Evolutionary conservation across 139 green algal species (phyloP), one percentile per base, ranked within the genome.

Genomic region (Coelastrella sp.): DNA sequence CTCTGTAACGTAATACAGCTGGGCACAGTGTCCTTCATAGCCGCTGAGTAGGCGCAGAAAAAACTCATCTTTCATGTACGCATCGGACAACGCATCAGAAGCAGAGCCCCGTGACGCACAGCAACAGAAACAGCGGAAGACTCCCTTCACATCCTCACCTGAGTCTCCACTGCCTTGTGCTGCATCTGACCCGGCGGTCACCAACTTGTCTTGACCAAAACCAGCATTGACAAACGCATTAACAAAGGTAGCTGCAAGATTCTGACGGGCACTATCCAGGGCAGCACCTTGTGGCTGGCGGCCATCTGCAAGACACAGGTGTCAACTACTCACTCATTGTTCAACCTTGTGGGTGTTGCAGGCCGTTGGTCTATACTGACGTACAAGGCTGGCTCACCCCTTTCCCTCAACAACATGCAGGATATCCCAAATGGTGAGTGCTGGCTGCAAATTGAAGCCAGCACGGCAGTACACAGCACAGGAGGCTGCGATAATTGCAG

Each of bases 171-270:
- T 35, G 50, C 43, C 41, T 43, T 88, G 82, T 27, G 50, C 43
- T 17, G 79, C 48, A 68, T 89, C 88, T 19, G 50, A 60, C 4
- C 73, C 72, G 1, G 77, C 77, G 13, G 85, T 90, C 9, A 93
- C 86, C 69, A 93, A 81, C 88, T 93, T 92, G 85, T 93, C 97
- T 48, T 97, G 90, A 4, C 97, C 97, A 77, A 99, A 99, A 23
- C 97, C 97, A 27, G 97, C 96, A 83, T 99, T 99, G 15, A 99
- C 96, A 82, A 99, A 98, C 13, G 91, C 97, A 87, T 99, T 99
- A 32, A 99, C 97, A 88, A 99, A 98, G 0, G 97, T 98, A 43
- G 93, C 91, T 0, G 97, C 96, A 73, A 99, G 92, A 89, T 99
- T 99, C 67, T 96, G 91, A 34, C 94, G 93, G 3, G 97, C 97